These are phyloP conservation scores for Arthrobotrys entomopaga DNA, from an alignment of 2,329 filamentous ascomycete genomes.

Conservation along the genomic window DNA sequence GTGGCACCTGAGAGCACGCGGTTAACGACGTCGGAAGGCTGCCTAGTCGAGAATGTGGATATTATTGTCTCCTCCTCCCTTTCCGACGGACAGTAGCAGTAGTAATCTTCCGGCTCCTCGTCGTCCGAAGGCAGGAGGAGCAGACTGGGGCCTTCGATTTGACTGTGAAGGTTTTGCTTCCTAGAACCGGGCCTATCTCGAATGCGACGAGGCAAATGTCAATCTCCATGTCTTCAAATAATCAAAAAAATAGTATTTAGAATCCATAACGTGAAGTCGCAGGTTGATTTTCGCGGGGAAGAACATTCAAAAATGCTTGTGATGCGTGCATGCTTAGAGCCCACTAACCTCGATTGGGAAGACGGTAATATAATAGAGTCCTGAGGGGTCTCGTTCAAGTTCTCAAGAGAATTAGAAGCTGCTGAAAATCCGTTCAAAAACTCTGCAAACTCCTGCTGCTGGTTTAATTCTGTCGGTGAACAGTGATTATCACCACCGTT, in stretches of 20 bases:
- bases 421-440: too few species aligned
- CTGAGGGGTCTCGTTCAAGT: conserved; percentile 24
- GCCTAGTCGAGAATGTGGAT: conserved; percentile 15
- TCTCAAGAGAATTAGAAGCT: too few species aligned
- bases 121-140: conserved; percentile 1
- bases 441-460: too few species aligned
- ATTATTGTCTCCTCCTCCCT: background rate
- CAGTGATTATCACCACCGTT: too few species aligned
- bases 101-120: conserved; percentile 15
- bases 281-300: background rate
- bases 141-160: background rate
- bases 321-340: conserved; percentile 33
- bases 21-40: conserved; percentile 22
- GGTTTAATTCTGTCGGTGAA: too few species aligned
- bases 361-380: conserved; percentile 13
- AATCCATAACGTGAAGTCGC: background rate
- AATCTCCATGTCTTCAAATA: background rate
- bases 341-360: conserved; percentile 53
- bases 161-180: conserved; percentile 4
- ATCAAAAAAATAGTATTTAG: too few species aligned
- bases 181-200: conserved; percentile 19
- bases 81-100: background rate
- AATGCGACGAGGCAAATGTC: conserved; percentile 5
- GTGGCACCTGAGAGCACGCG: conserved; percentile 13
- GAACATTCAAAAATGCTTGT: background rate